Evolutionary conservation across 2,329 filamentous ascomycete species (phyloP).

Genomic region (Colletotrichum sp.): DNA sequence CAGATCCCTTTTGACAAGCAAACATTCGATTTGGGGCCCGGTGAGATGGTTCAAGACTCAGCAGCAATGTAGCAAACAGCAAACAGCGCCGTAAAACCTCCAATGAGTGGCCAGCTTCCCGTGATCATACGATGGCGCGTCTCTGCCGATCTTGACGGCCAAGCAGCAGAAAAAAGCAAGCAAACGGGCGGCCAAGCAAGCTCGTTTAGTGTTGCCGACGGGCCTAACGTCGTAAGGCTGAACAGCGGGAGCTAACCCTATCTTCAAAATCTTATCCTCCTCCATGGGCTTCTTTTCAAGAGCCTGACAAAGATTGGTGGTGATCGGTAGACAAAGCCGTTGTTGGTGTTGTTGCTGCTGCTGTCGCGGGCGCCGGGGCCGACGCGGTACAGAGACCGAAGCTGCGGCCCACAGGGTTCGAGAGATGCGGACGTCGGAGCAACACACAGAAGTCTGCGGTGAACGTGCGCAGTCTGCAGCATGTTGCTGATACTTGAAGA

Average conservation of each 20-base stretch:
- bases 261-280: background rate
- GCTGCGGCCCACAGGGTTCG: background rate
- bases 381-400: background rate
- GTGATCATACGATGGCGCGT: slow-evolving; percentile 13
- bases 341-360: background rate
- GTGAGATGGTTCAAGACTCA: background rate
- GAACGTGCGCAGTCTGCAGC: background rate
- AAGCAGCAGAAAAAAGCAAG: slow-evolving; percentile 16
- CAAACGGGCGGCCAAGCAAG: background rate
- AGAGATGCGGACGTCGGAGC: background rate
- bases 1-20: background rate
- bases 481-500: background rate
- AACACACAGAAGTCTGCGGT: background rate
- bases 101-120: background rate
- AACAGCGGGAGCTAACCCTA: background rate
- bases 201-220: background rate
- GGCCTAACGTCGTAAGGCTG: slow-evolving; percentile 8
- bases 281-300: background rate
- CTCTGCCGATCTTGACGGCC: background rate
- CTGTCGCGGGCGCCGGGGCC: background rate
- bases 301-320: background rate
- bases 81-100: background rate
- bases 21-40: background rate
- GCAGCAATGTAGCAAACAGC: background rate
- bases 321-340: background rate